Evolutionary conservation across 176 grass and related monocot species (phyloP), one percentile per base, ranked within the genome.

Genomic region (Saccharum spontaneum): DNA sequence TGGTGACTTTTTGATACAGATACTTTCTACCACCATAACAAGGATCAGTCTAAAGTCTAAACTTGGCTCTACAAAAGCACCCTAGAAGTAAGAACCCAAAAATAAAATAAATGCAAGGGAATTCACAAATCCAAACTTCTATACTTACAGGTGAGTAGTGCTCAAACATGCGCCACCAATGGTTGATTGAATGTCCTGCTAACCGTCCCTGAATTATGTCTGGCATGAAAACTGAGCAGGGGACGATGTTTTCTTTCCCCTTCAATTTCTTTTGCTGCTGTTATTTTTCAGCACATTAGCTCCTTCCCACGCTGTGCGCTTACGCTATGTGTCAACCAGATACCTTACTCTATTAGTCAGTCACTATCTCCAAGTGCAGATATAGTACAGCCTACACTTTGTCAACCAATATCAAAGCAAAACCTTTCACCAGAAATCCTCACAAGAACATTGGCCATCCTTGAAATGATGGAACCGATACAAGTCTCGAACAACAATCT

Each of bases 381-480:
- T 48, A 62, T 40, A 69, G 55, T 59, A 69, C 37, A 79, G 20
- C 33, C 64, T 71, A 26, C 28, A 71, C 36, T 61, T 39, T 10
- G 30, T 31, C 30, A 75, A 20, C 31, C 49, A 17, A 80, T 37
- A 38, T 49, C 4, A 61, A 60, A 9, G 41, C 57, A 84, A 67
- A 84, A 72, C 57, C 64, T 66, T 85, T 90, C 69, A 91, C 89
- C 87, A 83, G 64, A 90, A 90, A 71, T 86, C 90, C 46, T 84
- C 82, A 63, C 85, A 92, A 70, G 87, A 91, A 82, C 89, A 89
- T 14, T 41, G 87, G 0, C 38, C 84, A 83, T 83, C 55, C 73
- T 87, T 91, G 72, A 94, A 89, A 87, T 88, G 87, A 83, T 87
- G 86, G 79, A 91, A 89, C 20, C 87, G 69, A 44, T 91, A 83